Percentiles rank a stretch among this genome's conserved stretches.
phyloP scores from a whole-genome alignment of 495 filamentous ascomycete genomes.

The Clavariopsis aquatica region DNA sequence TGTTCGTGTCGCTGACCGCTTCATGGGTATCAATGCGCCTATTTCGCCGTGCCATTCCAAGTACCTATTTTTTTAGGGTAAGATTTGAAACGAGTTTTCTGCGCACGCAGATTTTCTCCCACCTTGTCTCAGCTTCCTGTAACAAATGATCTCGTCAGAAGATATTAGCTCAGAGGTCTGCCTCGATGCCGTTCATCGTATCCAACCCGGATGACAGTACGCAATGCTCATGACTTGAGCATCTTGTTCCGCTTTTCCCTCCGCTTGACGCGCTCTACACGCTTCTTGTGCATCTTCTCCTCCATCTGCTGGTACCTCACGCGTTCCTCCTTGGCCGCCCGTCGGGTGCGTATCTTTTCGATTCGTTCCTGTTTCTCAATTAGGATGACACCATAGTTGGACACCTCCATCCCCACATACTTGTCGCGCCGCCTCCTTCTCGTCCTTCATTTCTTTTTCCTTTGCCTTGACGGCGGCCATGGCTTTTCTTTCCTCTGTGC shows the following conservation, averaged over 20 bases:
- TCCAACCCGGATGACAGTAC: not conserved
- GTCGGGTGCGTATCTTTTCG: constrained; percentile 75
- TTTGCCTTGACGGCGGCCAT: constrained; percentile 76
- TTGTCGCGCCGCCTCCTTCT: constrained; percentile 85
- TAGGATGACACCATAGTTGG: not conserved
- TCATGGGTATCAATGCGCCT: not conserved
- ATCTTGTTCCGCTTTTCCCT: constrained; percentile 98
- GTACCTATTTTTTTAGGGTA: not conserved
- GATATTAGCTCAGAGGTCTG: not conserved
- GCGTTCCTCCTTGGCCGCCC: constrained; percentile 87
- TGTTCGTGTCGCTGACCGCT: not conserved
- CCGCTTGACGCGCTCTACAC: constrained; percentile 87
- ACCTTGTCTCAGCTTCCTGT: not conserved
- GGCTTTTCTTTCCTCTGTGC: constrained; percentile 63
- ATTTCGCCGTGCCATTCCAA: not conserved
- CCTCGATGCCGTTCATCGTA: not conserved
- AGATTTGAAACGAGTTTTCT: not conserved
- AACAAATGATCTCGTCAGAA: not conserved
- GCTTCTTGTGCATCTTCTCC: constrained; percentile 95
- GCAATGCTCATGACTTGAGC: constrained; percentile 71
- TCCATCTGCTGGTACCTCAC: constrained; percentile 92
- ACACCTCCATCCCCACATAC: constrained; percentile 49
- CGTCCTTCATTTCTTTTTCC: constrained; percentile 92
- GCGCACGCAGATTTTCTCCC: too few relatives aligned
- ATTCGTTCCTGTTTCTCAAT: constrained; percentile 62